Evolutionary conservation across 1,284 basidiomycete species (phyloP), one percentile per base, ranked within the genome.

Genomic region (Bjerkandera adusta): DNA sequence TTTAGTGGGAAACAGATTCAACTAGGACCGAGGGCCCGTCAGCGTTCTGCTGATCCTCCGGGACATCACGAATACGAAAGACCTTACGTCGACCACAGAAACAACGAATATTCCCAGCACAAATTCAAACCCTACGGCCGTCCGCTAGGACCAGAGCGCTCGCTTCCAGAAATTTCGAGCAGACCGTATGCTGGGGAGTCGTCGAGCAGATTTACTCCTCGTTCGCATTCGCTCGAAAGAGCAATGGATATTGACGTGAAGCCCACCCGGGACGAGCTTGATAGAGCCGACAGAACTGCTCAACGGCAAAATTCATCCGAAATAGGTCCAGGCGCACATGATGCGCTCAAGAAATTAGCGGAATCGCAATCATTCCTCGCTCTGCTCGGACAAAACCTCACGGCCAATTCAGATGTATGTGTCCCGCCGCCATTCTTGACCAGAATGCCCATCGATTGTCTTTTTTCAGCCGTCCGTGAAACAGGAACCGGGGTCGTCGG

Each of bases 391-490:
- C 26, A 42, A 30, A 32, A 18, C 13, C 41, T 11, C 3, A 41
- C 25, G 8, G 5, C 27, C 24, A 16, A 15, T 25, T 35, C 38
- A 24, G 41, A 51, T 34, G 49, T 51, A 43, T 16, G 49, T 47
- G 4, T 4, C 16, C 10, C 3, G 32, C 21, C 21, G 10, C 10
- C 12, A 12, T 20, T 10, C 26, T 29, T 51, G 8, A 40, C 15
- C 7, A 8, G 8, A 33, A 10, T 11, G 16, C 13, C 21, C 13
- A 18, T n/a, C n/a, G n/a, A n/a, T n/a, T n/a, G n/a, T n/a, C n/a
- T n/a, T n/a, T n/a, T n/a, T n/a, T 10, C 25, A 47, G 45, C 22
- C 16, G 21, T 18, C 35, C 11, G 20, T 40, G 3, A 50, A 50
- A 24, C 34, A 43, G 22, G 49, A 50, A 34, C 20, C 18, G 11